Conservation (phyloP, 805 yeast species). For the Starmerella bacillaris region DNA sequence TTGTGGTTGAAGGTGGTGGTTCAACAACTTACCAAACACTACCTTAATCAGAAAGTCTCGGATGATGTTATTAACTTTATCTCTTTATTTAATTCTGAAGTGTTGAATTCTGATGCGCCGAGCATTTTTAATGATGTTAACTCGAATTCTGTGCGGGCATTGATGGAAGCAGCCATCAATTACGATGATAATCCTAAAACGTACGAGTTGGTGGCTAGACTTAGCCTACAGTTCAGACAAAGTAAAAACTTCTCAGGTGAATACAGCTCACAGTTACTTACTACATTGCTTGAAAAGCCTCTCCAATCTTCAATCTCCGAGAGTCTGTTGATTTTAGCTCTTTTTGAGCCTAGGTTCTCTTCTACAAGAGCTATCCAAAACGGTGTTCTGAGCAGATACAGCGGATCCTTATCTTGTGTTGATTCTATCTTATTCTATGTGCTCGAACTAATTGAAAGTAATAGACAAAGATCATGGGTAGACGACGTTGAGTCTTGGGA, state of each 20-base stretch:
- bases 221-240: background rate
- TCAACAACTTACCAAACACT: slow-evolving; percentile 11
- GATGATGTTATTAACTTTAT: slow-evolving; percentile 1
- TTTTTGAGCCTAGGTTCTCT: background rate
- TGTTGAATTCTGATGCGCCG: background rate
- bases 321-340: background rate
- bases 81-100: background rate
- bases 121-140: slow-evolving; percentile 9
- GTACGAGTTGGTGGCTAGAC: slow-evolving; percentile 25
- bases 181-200: slow-evolving; percentile 27
- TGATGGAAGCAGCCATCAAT: slow-evolving; percentile 27
- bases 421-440: slow-evolving; percentile 46
- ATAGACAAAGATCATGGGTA: slow-evolving; percentile 43
- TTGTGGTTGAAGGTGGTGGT: slow-evolving; percentile 14
- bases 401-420: slow-evolving; percentile 42
- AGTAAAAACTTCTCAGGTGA: background rate
- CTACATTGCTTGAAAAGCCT: background rate
- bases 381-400: slow-evolving; percentile 34
- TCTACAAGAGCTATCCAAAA: slow-evolving; percentile 33
- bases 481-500: slow-evolving; percentile 49
- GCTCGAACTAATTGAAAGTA: slow-evolving; percentile 39
- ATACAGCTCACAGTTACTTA: background rate
- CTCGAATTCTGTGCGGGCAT: slow-evolving; percentile 18
- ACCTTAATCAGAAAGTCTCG: slow-evolving; percentile 8
- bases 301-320: background rate